Percentiles rank a stretch among this genome's conserved stretches.
Evolutionary conservation across 1,139 yeast genomes (phyloP).

Genomic region (Pichia sp.): DNA sequence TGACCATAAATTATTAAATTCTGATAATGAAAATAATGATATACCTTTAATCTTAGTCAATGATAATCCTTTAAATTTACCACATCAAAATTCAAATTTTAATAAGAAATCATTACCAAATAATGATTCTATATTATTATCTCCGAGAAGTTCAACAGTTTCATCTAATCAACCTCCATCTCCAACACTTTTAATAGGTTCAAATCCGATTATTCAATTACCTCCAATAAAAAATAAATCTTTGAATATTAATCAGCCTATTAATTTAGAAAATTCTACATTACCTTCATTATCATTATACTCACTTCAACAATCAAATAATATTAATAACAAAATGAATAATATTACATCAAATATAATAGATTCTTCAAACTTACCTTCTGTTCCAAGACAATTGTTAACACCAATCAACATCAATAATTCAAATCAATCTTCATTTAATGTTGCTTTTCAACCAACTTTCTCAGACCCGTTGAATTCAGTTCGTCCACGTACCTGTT

Average conservation of each 20-base stretch:
- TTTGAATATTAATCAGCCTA: not conserved
- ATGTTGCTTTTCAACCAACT: not conserved
- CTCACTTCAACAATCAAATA: conserved; percentile 11
- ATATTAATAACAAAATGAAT: too few relatives aligned
- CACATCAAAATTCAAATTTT: not conserved
- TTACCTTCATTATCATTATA: conserved; percentile 13
- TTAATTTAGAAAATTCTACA: not conserved
- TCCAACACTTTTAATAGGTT: not conserved
- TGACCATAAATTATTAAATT: not conserved
- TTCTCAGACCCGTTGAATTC: not conserved
- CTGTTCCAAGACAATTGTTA: conserved; percentile 1
- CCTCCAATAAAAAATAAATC: conserved; percentile 10
- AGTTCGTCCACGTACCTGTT: not conserved
- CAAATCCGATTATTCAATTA: conserved; percentile 4
- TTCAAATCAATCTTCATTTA: not conserved
- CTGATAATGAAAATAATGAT: not conserved
- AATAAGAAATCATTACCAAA: conserved; percentile 2
- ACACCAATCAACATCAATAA: not conserved
- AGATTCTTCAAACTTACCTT: conserved; percentile 1
- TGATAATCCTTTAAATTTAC: not conserved
- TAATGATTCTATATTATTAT: not conserved
- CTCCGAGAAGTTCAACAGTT: conserved; percentile 3
- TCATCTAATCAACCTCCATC: not conserved
- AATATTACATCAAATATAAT: too few relatives aligned
- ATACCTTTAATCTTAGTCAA: not conserved